Evolutionary conservation across 371 early-diverging fungal genomes (phyloP).

Genomic region (Actinomucor elegans): DNA sequence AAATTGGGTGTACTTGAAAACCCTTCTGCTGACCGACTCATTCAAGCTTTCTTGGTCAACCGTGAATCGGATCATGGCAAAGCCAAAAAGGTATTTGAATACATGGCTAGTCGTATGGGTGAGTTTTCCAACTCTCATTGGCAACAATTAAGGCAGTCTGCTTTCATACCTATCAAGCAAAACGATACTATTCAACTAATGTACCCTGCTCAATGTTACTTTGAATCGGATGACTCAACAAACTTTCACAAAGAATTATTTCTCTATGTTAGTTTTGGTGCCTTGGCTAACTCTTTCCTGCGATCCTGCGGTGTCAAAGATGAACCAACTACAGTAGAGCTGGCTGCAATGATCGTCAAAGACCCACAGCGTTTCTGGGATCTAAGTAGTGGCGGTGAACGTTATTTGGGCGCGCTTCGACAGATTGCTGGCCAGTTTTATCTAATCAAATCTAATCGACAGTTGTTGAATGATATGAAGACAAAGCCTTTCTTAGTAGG

Average conservation of each 20-base stretch:
- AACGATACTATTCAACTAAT: slow-evolving; percentile 25
- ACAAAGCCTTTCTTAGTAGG: slow-evolving; percentile 59
- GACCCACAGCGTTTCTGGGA: slow-evolving; percentile 74
- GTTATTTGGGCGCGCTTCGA: slow-evolving; percentile 70
- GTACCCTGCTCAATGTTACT: slow-evolving; percentile 61
- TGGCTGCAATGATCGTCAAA: slow-evolving; percentile 70
- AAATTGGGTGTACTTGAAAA: slow-evolving; percentile 70
- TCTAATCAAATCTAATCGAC: slow-evolving; percentile 42
- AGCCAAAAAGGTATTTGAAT: slow-evolving; percentile 67
- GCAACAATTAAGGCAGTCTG: slow-evolving; percentile 40
- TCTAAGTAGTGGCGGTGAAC: slow-evolving; percentile 64
- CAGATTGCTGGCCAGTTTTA: slow-evolving; percentile 75
- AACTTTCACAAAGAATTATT: slow-evolving; percentile 61
- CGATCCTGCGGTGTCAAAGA: slow-evolving; percentile 85
- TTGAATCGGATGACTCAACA: slow-evolving; percentile 48
- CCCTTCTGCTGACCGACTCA: slow-evolving; percentile 52
- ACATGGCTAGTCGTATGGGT: slow-evolving; percentile 66
- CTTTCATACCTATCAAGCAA: slow-evolving; percentile 64
- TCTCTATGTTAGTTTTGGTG: slow-evolving; percentile 74
- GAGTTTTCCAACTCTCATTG: slow-evolving; percentile 57
- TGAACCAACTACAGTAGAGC: slow-evolving; percentile 78
- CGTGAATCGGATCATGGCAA: slow-evolving; percentile 41
- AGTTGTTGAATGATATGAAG: slow-evolving; percentile 63
- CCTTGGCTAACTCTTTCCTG: slow-evolving; percentile 72
- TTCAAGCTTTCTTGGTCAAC: slow-evolving; percentile 44